Percentiles rank a stretch among this genome's conserved stretches.
phyloP scores from a whole-genome alignment of 139 green algal genomes.

The Chlorella sp. region DNA sequence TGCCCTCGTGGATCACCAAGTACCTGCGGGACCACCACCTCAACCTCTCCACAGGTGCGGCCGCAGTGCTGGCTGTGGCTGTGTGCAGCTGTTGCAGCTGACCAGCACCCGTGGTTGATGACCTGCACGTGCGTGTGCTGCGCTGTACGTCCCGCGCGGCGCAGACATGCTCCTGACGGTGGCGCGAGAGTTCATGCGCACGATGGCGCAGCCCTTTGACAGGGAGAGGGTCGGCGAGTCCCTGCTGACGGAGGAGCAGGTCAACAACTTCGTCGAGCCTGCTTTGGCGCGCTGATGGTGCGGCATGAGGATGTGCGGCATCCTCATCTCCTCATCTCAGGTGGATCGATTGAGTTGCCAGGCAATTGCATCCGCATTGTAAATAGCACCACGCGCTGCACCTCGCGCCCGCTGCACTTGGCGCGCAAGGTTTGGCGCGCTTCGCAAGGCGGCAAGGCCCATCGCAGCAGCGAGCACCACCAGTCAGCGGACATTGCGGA shows the following conservation, averaged over 20 bases:
- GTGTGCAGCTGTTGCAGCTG: background rate
- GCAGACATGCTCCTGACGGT: slow-evolving; percentile 87
- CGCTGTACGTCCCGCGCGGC: background rate
- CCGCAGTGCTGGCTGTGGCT: background rate
- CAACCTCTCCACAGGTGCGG: slow-evolving; percentile 77
- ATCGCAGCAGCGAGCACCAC: too few species aligned
- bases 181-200: slow-evolving; percentile 86
- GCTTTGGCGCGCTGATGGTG: too few species aligned
- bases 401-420: too few species aligned
- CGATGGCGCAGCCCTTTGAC: slow-evolving; percentile 88
- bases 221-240: slow-evolving; percentile 46
- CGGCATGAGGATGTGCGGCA: too few species aligned
- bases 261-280: slow-evolving; percentile 13
- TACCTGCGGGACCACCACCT: slow-evolving; percentile 89
- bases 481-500: too few species aligned
- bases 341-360: too few species aligned
- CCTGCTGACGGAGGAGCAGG: slow-evolving; percentile 65
- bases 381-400: too few species aligned
- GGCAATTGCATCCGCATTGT: too few species aligned
- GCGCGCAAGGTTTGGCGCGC: too few species aligned
- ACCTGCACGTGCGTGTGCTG: background rate
- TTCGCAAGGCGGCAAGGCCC: too few species aligned
- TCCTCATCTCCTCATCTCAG: too few species aligned
- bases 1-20: slow-evolving; percentile 89
- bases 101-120: background rate